phyloP scores from a whole-genome alignment of 2,329 filamentous ascomycete species.

The Phaeosphaeriaceae sp. region DNA sequence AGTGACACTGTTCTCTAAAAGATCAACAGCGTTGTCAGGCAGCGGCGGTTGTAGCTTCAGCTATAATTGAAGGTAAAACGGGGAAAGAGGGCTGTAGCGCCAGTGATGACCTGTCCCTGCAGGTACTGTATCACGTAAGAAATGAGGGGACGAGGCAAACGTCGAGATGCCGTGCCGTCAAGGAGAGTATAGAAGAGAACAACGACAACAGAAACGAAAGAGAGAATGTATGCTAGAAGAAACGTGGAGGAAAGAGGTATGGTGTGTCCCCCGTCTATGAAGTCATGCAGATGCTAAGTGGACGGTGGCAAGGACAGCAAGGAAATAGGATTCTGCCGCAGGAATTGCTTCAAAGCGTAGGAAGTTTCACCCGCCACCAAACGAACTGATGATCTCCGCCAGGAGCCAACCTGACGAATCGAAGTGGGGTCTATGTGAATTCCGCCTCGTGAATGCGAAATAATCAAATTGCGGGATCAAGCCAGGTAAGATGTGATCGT shows the following conservation, averaged over 20 bases:
- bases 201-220: not conserved
- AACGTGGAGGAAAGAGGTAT: constrained; percentile 11
- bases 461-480: constrained; percentile 10
- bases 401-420: constrained; percentile 16
- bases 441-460: constrained; percentile 10
- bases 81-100: not conserved
- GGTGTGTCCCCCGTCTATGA: constrained; percentile 12
- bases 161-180: constrained; percentile 16
- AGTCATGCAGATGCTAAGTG: constrained; percentile 21
- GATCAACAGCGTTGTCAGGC: constrained; percentile 9
- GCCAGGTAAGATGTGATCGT: constrained; percentile 2
- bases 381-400: constrained; percentile 33
- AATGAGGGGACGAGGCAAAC: constrained; percentile 27
- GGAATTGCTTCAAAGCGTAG: constrained; percentile 16
- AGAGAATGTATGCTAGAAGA: constrained; percentile 2
- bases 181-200: constrained; percentile 9
- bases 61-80: constrained; percentile 4
- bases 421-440: constrained; percentile 7
- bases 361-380: constrained; percentile 38
- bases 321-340: constrained; percentile 20
- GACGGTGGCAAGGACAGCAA: constrained; percentile 17
- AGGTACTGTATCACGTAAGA: constrained; percentile 14
- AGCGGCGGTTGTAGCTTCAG: constrained; percentile 6
- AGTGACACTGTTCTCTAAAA: not conserved
- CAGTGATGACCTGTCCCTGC: constrained; percentile 21